Conservation (phyloP, 768 basidiomycete species). For the Suillus subalutaceus region DNA sequence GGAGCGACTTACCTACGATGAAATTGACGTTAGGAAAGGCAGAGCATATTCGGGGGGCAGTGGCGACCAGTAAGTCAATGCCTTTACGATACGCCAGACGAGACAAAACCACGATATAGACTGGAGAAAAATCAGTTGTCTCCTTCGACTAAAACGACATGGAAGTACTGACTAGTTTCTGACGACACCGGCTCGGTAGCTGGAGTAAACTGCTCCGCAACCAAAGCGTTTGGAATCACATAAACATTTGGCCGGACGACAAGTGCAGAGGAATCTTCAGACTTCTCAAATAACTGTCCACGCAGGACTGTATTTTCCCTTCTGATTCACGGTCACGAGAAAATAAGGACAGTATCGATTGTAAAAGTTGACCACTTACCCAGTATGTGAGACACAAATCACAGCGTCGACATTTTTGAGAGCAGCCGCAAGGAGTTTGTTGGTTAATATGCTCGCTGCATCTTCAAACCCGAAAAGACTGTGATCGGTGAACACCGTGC, state of each 20-base stretch:
- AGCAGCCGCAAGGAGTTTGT: slow-evolving; percentile 88
- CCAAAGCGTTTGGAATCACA: slow-evolving; percentile 92
- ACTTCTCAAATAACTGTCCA: slow-evolving; percentile 68
- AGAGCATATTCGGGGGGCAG: slow-evolving; percentile 86
- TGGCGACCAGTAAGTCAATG: slow-evolving; percentile 91
- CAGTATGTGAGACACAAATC: slow-evolving; percentile 96
- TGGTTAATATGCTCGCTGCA: slow-evolving; percentile 95
- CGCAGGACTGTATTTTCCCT: slow-evolving; percentile 97
- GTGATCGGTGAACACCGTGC: slow-evolving; percentile 96
- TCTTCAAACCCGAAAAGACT: slow-evolving; percentile 96
- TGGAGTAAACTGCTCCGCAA: slow-evolving; percentile 86
- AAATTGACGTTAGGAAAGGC: slow-evolving; percentile 88
- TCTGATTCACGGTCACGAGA: slow-evolving; percentile 42
- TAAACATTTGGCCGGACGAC: slow-evolving; percentile 66
- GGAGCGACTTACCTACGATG: slow-evolving; percentile 63
- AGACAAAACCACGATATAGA: slow-evolving; percentile 90
- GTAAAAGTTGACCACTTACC: slow-evolving; percentile 50
- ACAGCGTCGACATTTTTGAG: slow-evolving; percentile 91
- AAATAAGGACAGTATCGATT: slow-evolving; percentile 4
- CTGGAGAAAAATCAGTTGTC: slow-evolving; percentile 40
- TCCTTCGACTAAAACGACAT: background rate
- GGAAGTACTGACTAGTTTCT: slow-evolving; percentile 55
- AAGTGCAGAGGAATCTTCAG: slow-evolving; percentile 45
- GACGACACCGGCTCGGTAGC: slow-evolving; percentile 42
- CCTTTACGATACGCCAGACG: slow-evolving; percentile 95